A percentile compares a stretch with the other conserved stretches of the same genome.
phyloP scores from a whole-genome alignment of 2,329 filamentous ascomycete species.

The Botrytis aclada region DNA sequence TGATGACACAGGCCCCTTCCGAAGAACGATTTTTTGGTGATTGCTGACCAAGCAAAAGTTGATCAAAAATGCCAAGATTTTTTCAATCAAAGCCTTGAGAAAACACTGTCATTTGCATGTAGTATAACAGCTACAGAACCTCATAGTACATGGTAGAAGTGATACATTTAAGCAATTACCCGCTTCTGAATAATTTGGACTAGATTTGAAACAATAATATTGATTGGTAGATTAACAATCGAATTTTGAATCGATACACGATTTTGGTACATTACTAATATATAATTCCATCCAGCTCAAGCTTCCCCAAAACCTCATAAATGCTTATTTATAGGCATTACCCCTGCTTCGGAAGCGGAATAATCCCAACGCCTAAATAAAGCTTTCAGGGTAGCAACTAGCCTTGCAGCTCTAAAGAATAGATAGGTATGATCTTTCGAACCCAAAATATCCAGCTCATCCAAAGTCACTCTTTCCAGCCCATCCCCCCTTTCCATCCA shows the following conservation, averaged over 20 bases:
- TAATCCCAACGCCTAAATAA: constrained; percentile 18
- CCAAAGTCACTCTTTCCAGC: neutral
- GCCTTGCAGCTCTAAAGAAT: neutral
- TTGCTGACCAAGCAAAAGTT: neutral
- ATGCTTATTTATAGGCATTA: neutral
- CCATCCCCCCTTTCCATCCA: neutral
- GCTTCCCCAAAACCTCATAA: neutral
- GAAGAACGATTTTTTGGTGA: neutral
- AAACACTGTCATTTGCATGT: neutral
- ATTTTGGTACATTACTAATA: neutral
- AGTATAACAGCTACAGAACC: neutral
- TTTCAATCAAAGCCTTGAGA: neutral
- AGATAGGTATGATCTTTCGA: constrained; percentile 5
- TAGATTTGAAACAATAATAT: neutral
- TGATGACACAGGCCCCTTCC: neutral
- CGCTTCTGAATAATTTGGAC: rapidly evolving
- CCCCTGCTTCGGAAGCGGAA: constrained; percentile 4
- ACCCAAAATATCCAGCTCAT: constrained; percentile 6
- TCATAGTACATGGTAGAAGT: rapidly evolving
- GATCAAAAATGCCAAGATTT: neutral
- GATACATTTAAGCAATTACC: rapidly evolving
- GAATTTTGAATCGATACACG: neutral
- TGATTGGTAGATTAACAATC: neutral
- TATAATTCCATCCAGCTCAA: neutral
- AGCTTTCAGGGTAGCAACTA: constrained; percentile 11